Evolutionary conservation across 495 filamentous ascomycete genomes (phyloP), one percentile per base, ranked within the genome.

Genomic region (Daldinia caldariorum): DNA sequence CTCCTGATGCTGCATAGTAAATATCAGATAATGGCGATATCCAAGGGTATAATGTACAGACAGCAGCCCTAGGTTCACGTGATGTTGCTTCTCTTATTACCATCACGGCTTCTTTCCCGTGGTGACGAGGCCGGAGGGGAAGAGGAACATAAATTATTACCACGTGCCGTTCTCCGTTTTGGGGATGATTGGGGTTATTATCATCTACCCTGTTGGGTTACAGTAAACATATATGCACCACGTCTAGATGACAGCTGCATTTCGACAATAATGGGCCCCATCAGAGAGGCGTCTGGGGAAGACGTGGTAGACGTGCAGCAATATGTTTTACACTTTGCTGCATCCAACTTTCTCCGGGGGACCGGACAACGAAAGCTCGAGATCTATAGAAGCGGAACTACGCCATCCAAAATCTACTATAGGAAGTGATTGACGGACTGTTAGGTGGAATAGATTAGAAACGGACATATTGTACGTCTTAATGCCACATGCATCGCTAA

Each of bases 101-200:
- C 68, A 57, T 49, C 53, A 31, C 71, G 64, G 71, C 50, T 71
- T 71, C 71, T 58, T 29, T 74, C 63, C 64, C 71, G 71, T 71
- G 68, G 61, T 63, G 60, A 74, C 38, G 37, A 62, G 51, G 56
- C 35, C 71, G 71, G 71, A 45, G 49, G 58, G 71, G 67, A 35
- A 68, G 67, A 71, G 51, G 14, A 26, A 66, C 63, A 71, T 74
- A 74, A 37, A 74, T 74, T 71, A 41, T 43, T 65, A 57, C 71
- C 71, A 74, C 71, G 71, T 74, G 71, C 64, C 59, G 37, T 60
- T 61, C 51, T 61, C 57, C 63, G 55, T 64, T 70, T 74, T 45
- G 62, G 58, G 38, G 59, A 53, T 66, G 67, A 55, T 67, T 67
- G 58, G 43, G 43, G 61, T 53, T 45, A 47, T 37, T 59, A 22